Evolutionary conservation across 2,329 filamentous ascomycete species (phyloP).

Genomic region (Colletotrichum camelliae): DNA sequence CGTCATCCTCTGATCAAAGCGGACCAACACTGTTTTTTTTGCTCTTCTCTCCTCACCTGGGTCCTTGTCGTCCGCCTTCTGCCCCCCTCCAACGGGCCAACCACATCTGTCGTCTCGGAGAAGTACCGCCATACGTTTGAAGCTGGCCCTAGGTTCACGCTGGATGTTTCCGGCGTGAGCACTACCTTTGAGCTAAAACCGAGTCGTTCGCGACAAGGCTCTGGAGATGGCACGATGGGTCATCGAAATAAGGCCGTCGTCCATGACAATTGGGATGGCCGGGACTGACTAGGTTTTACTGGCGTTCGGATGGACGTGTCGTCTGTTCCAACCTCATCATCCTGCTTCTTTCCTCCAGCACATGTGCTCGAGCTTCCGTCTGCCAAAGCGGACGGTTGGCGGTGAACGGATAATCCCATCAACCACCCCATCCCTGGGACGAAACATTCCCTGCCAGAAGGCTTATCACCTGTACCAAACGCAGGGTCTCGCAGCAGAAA

Average conservation of each 20-base stretch:
- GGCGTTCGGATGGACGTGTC: not conserved
- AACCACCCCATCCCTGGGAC: not conserved
- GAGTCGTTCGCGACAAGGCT: not conserved
- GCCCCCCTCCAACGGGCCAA: not conserved
- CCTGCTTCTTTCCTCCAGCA: not conserved
- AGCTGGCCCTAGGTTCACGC: not conserved
- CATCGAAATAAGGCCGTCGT: not conserved
- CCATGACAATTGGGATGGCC: not conserved
- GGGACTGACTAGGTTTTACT: not conserved
- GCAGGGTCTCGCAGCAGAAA: conserved; percentile 1
- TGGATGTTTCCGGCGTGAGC: not conserved
- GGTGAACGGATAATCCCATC: not conserved
- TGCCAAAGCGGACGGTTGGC: not conserved
- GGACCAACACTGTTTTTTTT: not conserved
- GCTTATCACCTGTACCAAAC: not conserved
- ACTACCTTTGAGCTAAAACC: not conserved
- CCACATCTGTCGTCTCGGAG: not conserved
- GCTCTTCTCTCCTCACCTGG: not conserved
- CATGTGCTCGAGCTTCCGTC: not conserved
- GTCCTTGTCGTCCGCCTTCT: not conserved
- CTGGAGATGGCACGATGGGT: not conserved
- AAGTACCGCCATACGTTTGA: not conserved
- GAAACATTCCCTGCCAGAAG: not conserved
- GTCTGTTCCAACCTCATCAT: not conserved
- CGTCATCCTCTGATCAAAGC: conserved; percentile 8